Percentiles rank a stretch among this genome's conserved stretches.
phyloP scores from a whole-genome alignment of 2,329 filamentous ascomycete genomes.

The Eutypella sp. region DNA sequence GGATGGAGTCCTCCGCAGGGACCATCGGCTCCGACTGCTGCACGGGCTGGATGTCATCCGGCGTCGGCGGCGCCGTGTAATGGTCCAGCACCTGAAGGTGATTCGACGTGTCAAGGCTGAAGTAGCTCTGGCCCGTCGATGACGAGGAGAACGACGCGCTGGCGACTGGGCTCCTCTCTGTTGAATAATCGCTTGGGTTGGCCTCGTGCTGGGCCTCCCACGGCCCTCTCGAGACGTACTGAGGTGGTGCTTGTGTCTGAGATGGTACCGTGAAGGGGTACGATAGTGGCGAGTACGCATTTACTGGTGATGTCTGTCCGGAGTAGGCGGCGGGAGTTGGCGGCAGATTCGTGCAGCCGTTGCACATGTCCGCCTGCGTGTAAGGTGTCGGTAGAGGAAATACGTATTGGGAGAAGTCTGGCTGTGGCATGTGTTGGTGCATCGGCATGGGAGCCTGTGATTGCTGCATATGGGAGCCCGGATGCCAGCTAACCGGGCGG shows the following conservation, averaged over 20 bases:
- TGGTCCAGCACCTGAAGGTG: constrained; percentile 38
- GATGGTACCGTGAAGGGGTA: constrained; percentile 37
- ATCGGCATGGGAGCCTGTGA: constrained; percentile 28
- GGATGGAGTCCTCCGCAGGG: constrained; percentile 44
- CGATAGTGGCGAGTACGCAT: constrained; percentile 50
- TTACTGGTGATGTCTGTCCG: constrained; percentile 51
- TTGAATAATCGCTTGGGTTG: constrained; percentile 21
- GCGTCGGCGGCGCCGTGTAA: constrained; percentile 52
- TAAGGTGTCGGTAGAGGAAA: constrained; percentile 34
- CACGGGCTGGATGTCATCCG: constrained; percentile 50
- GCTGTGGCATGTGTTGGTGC: constrained; percentile 31
- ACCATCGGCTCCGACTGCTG: constrained; percentile 43
- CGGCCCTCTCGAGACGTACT: constrained; percentile 35
- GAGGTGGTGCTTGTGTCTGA: constrained; percentile 26
- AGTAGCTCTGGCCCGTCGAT: constrained; percentile 18
- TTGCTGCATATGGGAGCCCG: constrained; percentile 48
- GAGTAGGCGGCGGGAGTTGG: constrained; percentile 53
- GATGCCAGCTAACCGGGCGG: constrained; percentile 73
- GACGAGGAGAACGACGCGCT: constrained; percentile 28
- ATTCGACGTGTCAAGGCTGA: constrained; percentile 43
- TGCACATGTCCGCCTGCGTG: constrained; percentile 37
- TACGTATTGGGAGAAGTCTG: constrained; percentile 32
- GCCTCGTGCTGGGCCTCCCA: constrained; percentile 32
- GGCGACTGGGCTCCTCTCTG: constrained; percentile 19
- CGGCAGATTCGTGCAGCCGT: constrained; percentile 39